A percentile compares a stretch with the other conserved stretches of the same genome.
Evolutionary conservation across 768 basidiomycete species (phyloP).

Genomic region (Clitopilus hobsonii): DNA sequence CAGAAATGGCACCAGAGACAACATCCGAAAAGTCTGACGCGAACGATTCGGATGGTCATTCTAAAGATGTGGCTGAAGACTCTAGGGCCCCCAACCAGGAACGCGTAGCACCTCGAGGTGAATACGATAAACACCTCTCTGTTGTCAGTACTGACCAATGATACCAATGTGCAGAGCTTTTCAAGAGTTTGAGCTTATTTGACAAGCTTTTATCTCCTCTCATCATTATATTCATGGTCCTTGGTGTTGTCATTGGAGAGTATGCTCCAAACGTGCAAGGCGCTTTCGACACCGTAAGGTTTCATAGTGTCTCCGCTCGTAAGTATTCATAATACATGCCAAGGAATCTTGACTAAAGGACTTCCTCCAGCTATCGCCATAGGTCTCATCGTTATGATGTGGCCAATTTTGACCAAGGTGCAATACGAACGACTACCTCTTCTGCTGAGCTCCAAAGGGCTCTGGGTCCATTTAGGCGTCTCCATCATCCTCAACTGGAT

Average conservation of each 20-base stretch:
- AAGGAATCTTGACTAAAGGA: too few relatives aligned
- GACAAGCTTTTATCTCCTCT: slow-evolving; percentile 28
- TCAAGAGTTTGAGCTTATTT: slow-evolving; percentile 16
- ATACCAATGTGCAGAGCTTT: slow-evolving; percentile 13
- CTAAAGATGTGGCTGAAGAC: too few relatives aligned
- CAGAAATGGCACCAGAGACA: too few relatives aligned
- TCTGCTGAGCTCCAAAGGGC: slow-evolving; percentile 42
- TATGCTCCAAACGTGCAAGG: slow-evolving; percentile 55
- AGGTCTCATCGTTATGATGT: slow-evolving; percentile 85
- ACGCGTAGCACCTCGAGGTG: too few relatives aligned
- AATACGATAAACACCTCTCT: too few relatives aligned
- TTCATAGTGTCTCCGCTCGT: slow-evolving; percentile 76
- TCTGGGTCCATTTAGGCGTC: slow-evolving; percentile 68
- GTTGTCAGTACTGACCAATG: too few relatives aligned
- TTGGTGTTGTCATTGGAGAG: slow-evolving; percentile 71
- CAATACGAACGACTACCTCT: slow-evolving; percentile 68
- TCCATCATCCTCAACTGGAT: slow-evolving; percentile 79
- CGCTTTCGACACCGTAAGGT: slow-evolving; percentile 59
- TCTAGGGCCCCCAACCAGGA: too few relatives aligned
- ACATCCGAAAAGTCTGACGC: too few relatives aligned
- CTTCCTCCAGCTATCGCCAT: slow-evolving; percentile 68
- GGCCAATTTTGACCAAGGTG: slow-evolving; percentile 74
- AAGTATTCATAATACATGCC: too few relatives aligned
- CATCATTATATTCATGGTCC: slow-evolving; percentile 69
- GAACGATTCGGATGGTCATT: too few relatives aligned